These are phyloP conservation scores for Microcyclospora pomicola DNA, from an alignment of 2,329 filamentous ascomycete species.

Conservation along the genomic window DNA sequence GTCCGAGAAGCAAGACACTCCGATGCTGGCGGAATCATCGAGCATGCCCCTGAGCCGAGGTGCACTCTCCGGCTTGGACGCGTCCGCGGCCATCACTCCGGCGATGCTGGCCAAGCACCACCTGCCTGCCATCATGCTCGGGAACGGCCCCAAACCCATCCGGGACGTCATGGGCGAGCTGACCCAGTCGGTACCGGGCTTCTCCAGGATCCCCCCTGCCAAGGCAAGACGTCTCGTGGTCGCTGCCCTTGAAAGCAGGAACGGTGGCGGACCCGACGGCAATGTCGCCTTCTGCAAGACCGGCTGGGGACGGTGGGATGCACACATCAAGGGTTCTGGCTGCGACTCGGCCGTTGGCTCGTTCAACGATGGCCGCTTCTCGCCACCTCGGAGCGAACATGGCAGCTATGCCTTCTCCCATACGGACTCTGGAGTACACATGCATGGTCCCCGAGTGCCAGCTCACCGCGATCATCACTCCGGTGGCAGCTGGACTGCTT, in stretches of 20 bases:
- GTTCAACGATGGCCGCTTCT: conserved; percentile 25
- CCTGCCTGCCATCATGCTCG: conserved; percentile 77
- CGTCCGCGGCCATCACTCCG: conserved; percentile 70
- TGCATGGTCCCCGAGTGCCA: conserved; percentile 14
- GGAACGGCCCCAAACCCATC: conserved; percentile 83
- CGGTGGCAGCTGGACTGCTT: conserved; percentile 52
- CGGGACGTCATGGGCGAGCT: conserved; percentile 91
- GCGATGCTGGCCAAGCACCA: conserved; percentile 77
- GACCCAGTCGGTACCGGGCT: conserved; percentile 84
- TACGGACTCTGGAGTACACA: conserved; percentile 20
- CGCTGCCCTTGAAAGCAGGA: conserved; percentile 73
- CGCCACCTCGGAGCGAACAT: conserved; percentile 39
- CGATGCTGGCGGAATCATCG: conserved; percentile 7
- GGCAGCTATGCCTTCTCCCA: conserved; percentile 23
- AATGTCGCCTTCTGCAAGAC: conserved; percentile 87
- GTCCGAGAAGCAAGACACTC: conserved; percentile 11
- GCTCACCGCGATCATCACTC: conserved; percentile 22
- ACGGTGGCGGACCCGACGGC: conserved; percentile 45
- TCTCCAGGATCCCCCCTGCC: conserved; percentile 72
- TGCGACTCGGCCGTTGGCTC: conserved; percentile 24
- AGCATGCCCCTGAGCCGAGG: conserved; percentile 33
- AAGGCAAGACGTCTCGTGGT: conserved; percentile 87
- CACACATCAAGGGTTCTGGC: conserved; percentile 48
- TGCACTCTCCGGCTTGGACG: conserved; percentile 48
- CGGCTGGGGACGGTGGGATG: conserved; percentile 94